phyloP scores from a whole-genome alignment of 2,329 filamentous ascomycete genomes.

The Calonectria hongkongensis region DNA sequence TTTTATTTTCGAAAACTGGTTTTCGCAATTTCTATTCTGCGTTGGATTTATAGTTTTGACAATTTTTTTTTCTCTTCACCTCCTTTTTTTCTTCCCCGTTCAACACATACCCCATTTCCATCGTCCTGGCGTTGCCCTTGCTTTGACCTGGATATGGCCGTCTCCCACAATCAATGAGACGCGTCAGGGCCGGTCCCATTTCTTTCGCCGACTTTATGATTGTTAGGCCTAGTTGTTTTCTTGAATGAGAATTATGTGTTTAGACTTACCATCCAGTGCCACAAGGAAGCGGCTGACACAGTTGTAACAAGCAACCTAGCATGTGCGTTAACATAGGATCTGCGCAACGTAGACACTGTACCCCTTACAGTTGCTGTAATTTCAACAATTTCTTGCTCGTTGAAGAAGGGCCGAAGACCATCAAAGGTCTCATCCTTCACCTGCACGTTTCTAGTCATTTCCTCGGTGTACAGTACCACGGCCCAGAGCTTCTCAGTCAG shows the following conservation, averaged over 20 bases:
- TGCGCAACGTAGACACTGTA: background rate
- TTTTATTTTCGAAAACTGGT: constrained; percentile 33
- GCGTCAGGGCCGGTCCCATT: constrained; percentile 71
- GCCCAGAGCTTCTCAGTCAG: constrained; percentile 79
- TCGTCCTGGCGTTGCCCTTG: constrained; percentile 27
- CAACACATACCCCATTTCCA: constrained; percentile 41
- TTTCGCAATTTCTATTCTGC: constrained; percentile 29
- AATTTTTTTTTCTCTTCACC: constrained; percentile 18
- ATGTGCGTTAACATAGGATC: constrained; percentile 43
- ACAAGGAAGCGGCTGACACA: constrained; percentile 90
- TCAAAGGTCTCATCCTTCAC: constrained; percentile 82
- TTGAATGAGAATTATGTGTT: constrained; percentile 36
- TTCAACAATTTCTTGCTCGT: constrained; percentile 85
- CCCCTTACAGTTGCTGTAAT: constrained; percentile 81
- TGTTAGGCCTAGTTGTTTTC: constrained; percentile 53
- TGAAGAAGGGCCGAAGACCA: constrained; percentile 76
- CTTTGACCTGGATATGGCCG: constrained; percentile 29
- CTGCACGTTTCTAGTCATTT: constrained; percentile 85
- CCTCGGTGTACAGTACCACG: constrained; percentile 84
- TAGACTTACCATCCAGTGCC: constrained; percentile 81
- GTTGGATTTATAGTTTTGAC: constrained; percentile 29
- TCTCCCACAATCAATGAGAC: constrained; percentile 56
- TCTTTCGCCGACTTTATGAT: constrained; percentile 71
- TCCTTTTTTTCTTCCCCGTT: constrained; percentile 33
- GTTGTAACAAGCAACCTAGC: constrained; percentile 83